A percentile compares a stretch with the other conserved stretches of the same genome.
These are phyloP conservation scores for Zizania latifolia DNA, from an alignment of 176 grass and related monocot genomes.

Conservation along the genomic window DNA sequence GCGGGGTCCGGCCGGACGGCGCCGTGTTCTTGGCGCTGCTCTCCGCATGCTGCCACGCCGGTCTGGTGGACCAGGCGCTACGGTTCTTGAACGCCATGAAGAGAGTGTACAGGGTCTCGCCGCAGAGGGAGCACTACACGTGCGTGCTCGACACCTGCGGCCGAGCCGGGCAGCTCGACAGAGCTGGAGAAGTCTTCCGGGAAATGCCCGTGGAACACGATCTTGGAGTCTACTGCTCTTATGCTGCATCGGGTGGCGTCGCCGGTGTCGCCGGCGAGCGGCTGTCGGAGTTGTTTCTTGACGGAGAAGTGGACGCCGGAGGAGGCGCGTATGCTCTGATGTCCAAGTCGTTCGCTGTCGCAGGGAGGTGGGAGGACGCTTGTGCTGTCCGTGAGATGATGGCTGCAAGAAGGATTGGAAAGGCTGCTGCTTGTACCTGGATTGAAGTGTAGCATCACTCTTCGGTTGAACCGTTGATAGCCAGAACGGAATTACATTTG, in stretches of 20 bases:
- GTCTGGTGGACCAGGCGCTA: slow-evolving; percentile 21
- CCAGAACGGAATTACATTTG: background rate
- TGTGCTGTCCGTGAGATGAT: slow-evolving; percentile 34
- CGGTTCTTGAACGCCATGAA: slow-evolving; percentile 37
- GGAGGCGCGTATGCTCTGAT: slow-evolving; percentile 33
- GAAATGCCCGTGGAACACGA: slow-evolving; percentile 20
- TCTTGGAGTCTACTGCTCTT: slow-evolving; percentile 32
- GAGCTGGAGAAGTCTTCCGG: slow-evolving; percentile 4
- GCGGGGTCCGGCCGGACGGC: slow-evolving; percentile 37
- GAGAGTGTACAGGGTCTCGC: slow-evolving; percentile 34
- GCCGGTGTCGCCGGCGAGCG: background rate
- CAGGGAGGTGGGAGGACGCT: slow-evolving; percentile 40
- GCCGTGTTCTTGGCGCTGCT: slow-evolving; percentile 49
- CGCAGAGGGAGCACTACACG: slow-evolving; percentile 41
- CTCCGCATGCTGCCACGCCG: slow-evolving; percentile 44
- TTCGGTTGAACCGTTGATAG: background rate
- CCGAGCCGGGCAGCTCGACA: slow-evolving; percentile 29
- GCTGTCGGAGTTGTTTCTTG: slow-evolving; percentile 14
- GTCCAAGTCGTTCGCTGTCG: slow-evolving; percentile 41
- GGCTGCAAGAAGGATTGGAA: slow-evolving; percentile 20
- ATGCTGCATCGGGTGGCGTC: background rate
- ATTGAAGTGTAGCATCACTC: slow-evolving; percentile 1
- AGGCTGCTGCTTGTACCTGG: slow-evolving; percentile 28
- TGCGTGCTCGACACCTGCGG: slow-evolving; percentile 51
- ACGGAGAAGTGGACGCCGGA: slow-evolving; percentile 22